phyloP scores from a whole-genome alignment of 139 green algal genomes.

The Chlamydomonas schloesseri region DNA sequence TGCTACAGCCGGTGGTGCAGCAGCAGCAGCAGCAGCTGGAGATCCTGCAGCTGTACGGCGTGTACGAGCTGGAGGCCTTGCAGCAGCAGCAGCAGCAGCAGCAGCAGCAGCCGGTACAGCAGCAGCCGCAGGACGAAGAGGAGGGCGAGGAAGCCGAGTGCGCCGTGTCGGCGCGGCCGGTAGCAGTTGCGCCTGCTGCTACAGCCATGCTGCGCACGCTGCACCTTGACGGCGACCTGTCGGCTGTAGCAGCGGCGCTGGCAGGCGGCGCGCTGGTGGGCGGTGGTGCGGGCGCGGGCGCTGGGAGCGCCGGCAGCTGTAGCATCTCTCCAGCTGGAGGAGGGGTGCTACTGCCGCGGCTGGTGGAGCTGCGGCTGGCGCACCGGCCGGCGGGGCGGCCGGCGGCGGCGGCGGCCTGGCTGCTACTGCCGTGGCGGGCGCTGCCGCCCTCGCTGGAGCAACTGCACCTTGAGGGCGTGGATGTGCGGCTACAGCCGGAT shows the following conservation, averaged over 20 bases:
- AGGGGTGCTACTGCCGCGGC: background rate
- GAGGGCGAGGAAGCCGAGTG: background rate
- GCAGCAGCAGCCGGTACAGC: too few relatives aligned
- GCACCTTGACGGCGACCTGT: conserved; percentile 18
- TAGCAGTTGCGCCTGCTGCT: background rate
- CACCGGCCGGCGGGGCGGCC: conserved; percentile 21
- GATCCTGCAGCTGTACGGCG: background rate
- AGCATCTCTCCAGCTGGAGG: too few relatives aligned
- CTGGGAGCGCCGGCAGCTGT: background rate
- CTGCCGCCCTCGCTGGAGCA: background rate
- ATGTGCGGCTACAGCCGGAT: background rate
- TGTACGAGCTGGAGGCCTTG: too few relatives aligned
- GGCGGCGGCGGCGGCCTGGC: background rate
- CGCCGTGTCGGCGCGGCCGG: background rate
- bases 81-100: too few relatives aligned
- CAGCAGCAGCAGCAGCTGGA: background rate
- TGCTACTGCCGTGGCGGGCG: background rate
- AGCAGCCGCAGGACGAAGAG: too few relatives aligned
- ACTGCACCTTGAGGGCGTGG: conserved; percentile 6
- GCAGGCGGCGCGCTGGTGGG: background rate
- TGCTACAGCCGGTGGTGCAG: background rate
- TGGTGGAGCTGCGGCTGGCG: conserved; percentile 28
- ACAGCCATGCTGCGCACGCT: background rate
- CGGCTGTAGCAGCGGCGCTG: background rate
- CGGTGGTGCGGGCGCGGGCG: too few relatives aligned